phyloP scores from a whole-genome alignment of 2,329 filamentous ascomycete genomes.

The Stemphylium lycopersici region DNA sequence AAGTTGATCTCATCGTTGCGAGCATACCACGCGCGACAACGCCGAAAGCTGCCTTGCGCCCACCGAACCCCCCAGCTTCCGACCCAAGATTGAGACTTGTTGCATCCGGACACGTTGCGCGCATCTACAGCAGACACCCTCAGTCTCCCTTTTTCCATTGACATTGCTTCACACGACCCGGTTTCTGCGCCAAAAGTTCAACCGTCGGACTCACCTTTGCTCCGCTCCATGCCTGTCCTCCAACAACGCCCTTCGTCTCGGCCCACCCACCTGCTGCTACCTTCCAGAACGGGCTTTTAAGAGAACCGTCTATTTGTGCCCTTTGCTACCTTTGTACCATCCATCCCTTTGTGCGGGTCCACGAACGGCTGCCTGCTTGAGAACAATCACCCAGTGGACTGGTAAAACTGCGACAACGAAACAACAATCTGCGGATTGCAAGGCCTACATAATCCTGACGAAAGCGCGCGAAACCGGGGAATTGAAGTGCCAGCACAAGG shows the following conservation, averaged over 20 bases:
- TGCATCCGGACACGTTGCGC: conserved; percentile 5
- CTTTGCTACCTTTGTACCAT: background rate
- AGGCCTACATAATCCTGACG: conserved; percentile 20
- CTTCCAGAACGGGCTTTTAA: conserved; percentile 7
- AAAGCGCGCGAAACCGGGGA: background rate
- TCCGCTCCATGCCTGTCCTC: conserved; percentile 7
- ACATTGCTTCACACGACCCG: background rate
- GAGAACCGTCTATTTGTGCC: conserved; percentile 5
- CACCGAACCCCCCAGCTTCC: background rate
- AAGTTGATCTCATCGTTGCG: conserved; percentile 21
- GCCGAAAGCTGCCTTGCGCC: conserved; percentile 3
- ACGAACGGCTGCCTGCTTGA: conserved; percentile 17
- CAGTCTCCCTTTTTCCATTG: background rate
- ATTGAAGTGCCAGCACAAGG: too few species aligned
- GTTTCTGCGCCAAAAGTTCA: conserved; percentile 8
- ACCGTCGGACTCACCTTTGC: conserved; percentile 6
- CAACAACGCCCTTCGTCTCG: conserved; percentile 9
- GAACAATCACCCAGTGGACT: conserved; percentile 18
- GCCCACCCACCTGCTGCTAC: conserved; percentile 5
- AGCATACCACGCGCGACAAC: conserved; percentile 13
- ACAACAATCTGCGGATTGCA: conserved; percentile 15
- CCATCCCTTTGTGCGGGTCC: conserved; percentile 19
- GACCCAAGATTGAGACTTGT: background rate
- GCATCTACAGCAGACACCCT: background rate
- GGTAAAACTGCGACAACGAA: conserved; percentile 22